phyloP scores from a whole-genome alignment of 1,284 basidiomycete species.

The Ceraceosorus guamensis region DNA sequence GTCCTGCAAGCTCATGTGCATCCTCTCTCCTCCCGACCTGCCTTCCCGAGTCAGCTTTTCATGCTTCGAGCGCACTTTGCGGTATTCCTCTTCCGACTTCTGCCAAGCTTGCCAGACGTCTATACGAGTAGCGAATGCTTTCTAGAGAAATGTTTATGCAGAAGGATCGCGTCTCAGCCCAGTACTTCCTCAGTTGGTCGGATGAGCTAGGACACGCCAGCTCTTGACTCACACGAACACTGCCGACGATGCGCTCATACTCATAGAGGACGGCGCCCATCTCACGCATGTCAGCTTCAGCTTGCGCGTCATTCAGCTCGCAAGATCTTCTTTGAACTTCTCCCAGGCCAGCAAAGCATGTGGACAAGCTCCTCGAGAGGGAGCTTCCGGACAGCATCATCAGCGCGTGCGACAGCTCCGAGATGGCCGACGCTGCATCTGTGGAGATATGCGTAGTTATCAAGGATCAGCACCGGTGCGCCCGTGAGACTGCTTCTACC shows the following conservation, averaged over 20 bases:
- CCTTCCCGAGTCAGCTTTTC: slow-evolving; percentile 73
- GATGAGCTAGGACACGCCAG: neutral
- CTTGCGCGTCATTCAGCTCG: slow-evolving; percentile 34
- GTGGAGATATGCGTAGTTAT: slow-evolving; percentile 30
- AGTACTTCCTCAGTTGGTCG: neutral
- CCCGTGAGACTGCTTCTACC: too few relatives aligned
- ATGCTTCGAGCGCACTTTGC: slow-evolving; percentile 65
- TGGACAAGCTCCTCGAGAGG: slow-evolving; percentile 46
- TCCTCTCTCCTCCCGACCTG: slow-evolving; percentile 52
- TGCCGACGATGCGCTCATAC: slow-evolving; percentile 81
- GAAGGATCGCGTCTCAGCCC: neutral
- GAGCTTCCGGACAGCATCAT: slow-evolving; percentile 46
- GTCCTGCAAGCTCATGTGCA: slow-evolving; percentile 12
- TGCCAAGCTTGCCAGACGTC: slow-evolving; percentile 76
- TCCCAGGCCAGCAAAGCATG: slow-evolving; percentile 47
- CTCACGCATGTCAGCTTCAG: slow-evolving; percentile 39
- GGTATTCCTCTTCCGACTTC: slow-evolving; percentile 65
- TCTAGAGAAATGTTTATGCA: slow-evolving; percentile 50
- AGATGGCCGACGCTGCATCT: slow-evolving; percentile 46
- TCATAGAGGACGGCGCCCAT: slow-evolving; percentile 72
- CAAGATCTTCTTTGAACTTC: slow-evolving; percentile 38
- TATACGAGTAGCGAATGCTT: slow-evolving; percentile 77
- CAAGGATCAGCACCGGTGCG: too few relatives aligned
- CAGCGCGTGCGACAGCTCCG: slow-evolving; percentile 42
- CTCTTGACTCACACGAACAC: slow-evolving; percentile 70